These are phyloP conservation scores for Aspergillus sp. DNA, from an alignment of 2,329 filamentous ascomycete species.

Conservation along the genomic window DNA sequence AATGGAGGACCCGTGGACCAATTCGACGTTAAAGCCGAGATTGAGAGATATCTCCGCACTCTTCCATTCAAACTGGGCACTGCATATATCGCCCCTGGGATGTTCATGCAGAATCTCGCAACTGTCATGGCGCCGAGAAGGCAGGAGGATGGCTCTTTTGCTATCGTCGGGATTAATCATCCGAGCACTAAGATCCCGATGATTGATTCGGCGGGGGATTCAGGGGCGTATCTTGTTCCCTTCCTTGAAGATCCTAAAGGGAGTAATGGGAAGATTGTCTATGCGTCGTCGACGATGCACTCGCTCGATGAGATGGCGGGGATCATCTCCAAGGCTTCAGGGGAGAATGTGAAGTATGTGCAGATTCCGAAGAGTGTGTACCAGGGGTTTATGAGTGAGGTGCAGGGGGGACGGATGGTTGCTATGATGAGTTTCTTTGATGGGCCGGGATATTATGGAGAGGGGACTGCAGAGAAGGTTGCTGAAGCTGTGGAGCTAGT, in stretches of 20 bases:
- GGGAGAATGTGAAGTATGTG: constrained; percentile 37
- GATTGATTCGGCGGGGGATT: constrained; percentile 38
- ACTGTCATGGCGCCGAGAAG: constrained; percentile 21
- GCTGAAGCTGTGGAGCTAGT: constrained; percentile 28
- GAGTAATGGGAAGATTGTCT: constrained; percentile 37
- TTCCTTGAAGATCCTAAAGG: constrained; percentile 39
- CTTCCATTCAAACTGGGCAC: constrained; percentile 45
- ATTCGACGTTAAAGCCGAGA: constrained; percentile 59
- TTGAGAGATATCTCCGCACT: constrained; percentile 55
- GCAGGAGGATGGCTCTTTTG: constrained; percentile 29
- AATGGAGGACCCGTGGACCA: constrained; percentile 35
- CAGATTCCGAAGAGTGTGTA: constrained; percentile 27
- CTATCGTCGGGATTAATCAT: constrained; percentile 18
- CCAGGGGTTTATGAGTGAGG: constrained; percentile 18
- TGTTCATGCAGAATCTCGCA: constrained; percentile 56
- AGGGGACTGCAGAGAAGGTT: constrained; percentile 31
- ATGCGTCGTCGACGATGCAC: constrained; percentile 35
- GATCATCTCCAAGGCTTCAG: constrained; percentile 35
- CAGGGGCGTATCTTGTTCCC: constrained; percentile 35
- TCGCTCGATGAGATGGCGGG: constrained; percentile 30
- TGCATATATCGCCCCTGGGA: constrained; percentile 55
- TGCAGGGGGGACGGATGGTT: constrained; percentile 14
- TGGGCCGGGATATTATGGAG: constrained; percentile 40
- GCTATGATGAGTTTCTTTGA: constrained; percentile 30
- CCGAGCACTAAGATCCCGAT: constrained; percentile 31